These are phyloP conservation scores for Candida koratica DNA, from an alignment of 805 yeast genomes.

Conservation along the genomic window DNA sequence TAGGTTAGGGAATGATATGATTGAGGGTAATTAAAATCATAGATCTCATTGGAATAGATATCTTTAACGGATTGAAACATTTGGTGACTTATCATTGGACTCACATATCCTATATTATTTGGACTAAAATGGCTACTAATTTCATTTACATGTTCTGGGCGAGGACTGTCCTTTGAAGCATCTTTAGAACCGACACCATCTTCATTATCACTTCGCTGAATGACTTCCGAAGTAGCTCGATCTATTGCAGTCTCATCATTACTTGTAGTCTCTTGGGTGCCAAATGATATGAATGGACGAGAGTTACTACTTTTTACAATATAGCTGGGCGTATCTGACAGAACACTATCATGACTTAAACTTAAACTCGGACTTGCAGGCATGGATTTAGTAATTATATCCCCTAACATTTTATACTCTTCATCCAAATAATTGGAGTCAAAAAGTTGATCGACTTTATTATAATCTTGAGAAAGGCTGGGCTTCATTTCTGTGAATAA, in stretches of 20 bases:
- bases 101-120: conserved; percentile 33
- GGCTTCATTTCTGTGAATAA: conserved; percentile 18
- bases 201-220: neutral
- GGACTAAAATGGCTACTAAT: conserved; percentile 7
- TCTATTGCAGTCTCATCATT: too few relatives aligned
- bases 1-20: conserved; percentile 58
- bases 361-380: conserved; percentile 33
- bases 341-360: conserved; percentile 2
- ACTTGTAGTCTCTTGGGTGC: conserved; percentile 13
- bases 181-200: neutral
- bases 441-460: conserved; percentile 21
- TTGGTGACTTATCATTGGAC: conserved; percentile 56
- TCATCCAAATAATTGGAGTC: conserved; percentile 47
- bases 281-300: conserved; percentile 42
- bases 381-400: conserved; percentile 40
- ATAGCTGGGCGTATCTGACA: conserved; percentile 5
- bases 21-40: conserved; percentile 58
- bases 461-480: conserved; percentile 10
- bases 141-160: conserved; percentile 5
- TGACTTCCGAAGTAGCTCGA: neutral
- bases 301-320: conserved; percentile 20
- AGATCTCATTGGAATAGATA: conserved; percentile 44
- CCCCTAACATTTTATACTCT: conserved; percentile 50
- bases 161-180: neutral
- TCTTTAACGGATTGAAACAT: conserved; percentile 49